phyloP scores from a whole-genome alignment of 768 basidiomycete genomes.

The Strobilomyces echinocephalus region DNA sequence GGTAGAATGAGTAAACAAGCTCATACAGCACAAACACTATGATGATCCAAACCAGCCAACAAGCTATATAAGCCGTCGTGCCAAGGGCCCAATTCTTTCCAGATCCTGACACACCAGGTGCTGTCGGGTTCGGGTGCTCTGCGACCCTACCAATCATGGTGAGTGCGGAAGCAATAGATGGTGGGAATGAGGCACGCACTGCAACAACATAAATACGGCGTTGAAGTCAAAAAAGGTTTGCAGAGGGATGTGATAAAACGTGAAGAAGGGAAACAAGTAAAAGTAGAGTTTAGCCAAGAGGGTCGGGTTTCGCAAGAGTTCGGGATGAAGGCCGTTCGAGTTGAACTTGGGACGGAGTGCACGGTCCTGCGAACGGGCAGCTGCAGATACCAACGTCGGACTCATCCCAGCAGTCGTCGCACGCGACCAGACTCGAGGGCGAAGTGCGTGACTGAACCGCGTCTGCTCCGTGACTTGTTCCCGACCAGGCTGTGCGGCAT shows the following conservation, averaged over 20 bases:
- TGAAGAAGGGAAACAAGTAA: slow-evolving; percentile 64
- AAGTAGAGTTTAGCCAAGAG: slow-evolving; percentile 54
- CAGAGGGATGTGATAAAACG: slow-evolving; percentile 66
- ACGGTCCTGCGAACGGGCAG: slow-evolving; percentile 29
- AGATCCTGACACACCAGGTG: slow-evolving; percentile 65
- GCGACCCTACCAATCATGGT: slow-evolving; percentile 50
- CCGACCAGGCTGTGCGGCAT: slow-evolving; percentile 38
- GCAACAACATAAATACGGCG: slow-evolving; percentile 73
- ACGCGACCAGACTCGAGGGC: slow-evolving; percentile 54
- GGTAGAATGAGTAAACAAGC: slow-evolving; percentile 65
- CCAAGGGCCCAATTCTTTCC: slow-evolving; percentile 79
- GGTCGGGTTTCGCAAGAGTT: slow-evolving; percentile 61
- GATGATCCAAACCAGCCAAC: slow-evolving; percentile 72
- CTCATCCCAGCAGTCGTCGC: slow-evolving; percentile 44
- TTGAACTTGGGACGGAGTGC: slow-evolving; percentile 61
- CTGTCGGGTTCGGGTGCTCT: slow-evolving; percentile 65
- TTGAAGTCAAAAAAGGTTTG: slow-evolving; percentile 91
- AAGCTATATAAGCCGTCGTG: slow-evolving; percentile 77
- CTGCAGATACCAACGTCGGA: slow-evolving; percentile 42
- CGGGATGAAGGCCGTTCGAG: slow-evolving; percentile 61
- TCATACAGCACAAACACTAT: slow-evolving; percentile 75
- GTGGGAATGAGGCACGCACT: slow-evolving; percentile 49
- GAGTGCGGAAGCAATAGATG: slow-evolving; percentile 6
- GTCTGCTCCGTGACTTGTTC: slow-evolving; percentile 51
- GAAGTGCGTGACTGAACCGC: slow-evolving; percentile 36